These are phyloP conservation scores for Calocybe cyanea DNA, from an alignment of 768 basidiomycete genomes.

Conservation along the genomic window DNA sequence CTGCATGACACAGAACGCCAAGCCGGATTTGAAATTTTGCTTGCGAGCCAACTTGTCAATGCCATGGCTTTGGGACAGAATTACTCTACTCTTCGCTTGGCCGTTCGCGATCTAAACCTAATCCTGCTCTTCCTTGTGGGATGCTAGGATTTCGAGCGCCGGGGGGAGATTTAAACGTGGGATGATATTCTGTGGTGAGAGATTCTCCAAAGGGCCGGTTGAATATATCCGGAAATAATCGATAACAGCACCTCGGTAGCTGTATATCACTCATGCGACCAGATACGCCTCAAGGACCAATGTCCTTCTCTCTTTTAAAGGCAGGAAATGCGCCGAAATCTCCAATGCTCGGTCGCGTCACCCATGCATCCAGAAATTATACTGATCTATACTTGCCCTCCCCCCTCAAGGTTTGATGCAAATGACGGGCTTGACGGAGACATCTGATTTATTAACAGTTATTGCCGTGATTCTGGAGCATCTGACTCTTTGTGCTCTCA, in stretches of 20 bases:
- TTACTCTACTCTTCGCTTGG: conserved; percentile 35
- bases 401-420: neutral
- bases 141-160: conserved; percentile 35
- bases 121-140: conserved; percentile 50
- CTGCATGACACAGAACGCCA: conserved; percentile 9
- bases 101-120: conserved; percentile 33
- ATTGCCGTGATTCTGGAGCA: neutral
- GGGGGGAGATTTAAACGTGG: conserved; percentile 53
- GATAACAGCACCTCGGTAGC: conserved; percentile 9
- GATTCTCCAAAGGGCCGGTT: conserved; percentile 50
- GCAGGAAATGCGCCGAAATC: no score
- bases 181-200: conserved; percentile 43
- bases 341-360: neutral
- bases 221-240: conserved; percentile 53
- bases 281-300: neutral
- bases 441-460: neutral
- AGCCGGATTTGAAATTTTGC: conserved; percentile 59
- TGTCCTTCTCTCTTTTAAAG: no score
- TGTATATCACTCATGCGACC: neutral
- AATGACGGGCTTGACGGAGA: no score
- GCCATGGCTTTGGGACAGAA: conserved; percentile 47
- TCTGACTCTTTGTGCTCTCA: neutral
- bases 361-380: neutral
- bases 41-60: conserved; percentile 51
- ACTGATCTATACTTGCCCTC: neutral